Conservation (phyloP, 1,284 basidiomycete genomes). For the Cutaneotrichosporon cavernicola region DNA sequence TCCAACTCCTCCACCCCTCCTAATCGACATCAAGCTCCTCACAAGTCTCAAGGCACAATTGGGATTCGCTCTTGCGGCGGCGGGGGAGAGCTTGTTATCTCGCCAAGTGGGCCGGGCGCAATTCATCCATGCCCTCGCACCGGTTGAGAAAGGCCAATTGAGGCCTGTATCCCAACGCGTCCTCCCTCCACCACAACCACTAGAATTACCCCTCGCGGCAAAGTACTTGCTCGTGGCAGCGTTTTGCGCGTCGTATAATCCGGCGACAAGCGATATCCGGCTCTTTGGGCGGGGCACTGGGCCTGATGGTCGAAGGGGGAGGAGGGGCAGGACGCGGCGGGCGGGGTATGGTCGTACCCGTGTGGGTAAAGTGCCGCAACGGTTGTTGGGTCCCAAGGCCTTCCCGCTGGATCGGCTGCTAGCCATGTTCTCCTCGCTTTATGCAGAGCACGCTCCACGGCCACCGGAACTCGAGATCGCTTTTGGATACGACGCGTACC, state of each 20-base stretch:
- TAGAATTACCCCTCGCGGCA: slow-evolving; percentile 61
- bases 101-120: slow-evolving; percentile 31
- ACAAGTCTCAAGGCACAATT: slow-evolving; percentile 49
- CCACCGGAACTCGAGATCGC: slow-evolving; percentile 41
- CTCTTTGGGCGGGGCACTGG: slow-evolving; percentile 70
- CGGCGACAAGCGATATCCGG: slow-evolving; percentile 71
- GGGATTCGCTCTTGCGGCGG: slow-evolving; percentile 40
- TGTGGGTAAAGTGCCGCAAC: slow-evolving; percentile 60
- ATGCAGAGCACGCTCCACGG: slow-evolving; percentile 71
- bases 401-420: slow-evolving; percentile 80
- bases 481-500: slow-evolving; percentile 35
- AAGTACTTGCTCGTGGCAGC: slow-evolving; percentile 77
- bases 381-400: slow-evolving; percentile 72
- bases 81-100: slow-evolving; percentile 43
- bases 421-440: slow-evolving; percentile 75
- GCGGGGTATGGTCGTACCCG: slow-evolving; percentile 48
- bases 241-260: slow-evolving; percentile 84
- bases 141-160: slow-evolving; percentile 10
- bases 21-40: slow-evolving; percentile 43
- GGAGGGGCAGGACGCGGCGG: slow-evolving; percentile 55
- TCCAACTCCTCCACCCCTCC: slow-evolving; percentile 32
- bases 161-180: slow-evolving; percentile 18
- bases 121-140: slow-evolving; percentile 33
- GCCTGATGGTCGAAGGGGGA: slow-evolving; percentile 64
- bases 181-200: slow-evolving; percentile 34